phyloP scores from a whole-genome alignment of 164 flowering plant species.

The Vitis amurensis region DNA sequence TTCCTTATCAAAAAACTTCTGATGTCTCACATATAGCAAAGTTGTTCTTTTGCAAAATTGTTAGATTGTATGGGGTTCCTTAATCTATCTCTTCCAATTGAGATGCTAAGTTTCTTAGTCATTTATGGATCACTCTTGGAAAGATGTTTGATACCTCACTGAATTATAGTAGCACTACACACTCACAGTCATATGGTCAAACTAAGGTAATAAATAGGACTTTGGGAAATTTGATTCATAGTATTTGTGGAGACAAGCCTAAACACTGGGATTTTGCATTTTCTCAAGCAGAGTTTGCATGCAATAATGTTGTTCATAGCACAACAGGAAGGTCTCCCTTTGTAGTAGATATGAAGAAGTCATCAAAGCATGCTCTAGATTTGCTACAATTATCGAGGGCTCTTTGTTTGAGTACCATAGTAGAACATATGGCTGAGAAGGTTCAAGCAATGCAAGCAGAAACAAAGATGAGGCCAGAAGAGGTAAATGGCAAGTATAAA shows the following conservation, averaged over 20 bases:
- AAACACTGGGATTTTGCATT: slow-evolving; percentile 3
- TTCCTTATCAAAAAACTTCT: slow-evolving; percentile 2
- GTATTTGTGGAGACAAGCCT: neutral
- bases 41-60: slow-evolving; percentile 4
- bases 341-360: neutral
- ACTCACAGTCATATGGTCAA: slow-evolving; percentile 9
- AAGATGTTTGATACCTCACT: neutral
- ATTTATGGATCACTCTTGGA: slow-evolving; percentile 11
- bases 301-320: neutral
- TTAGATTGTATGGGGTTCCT: slow-evolving; percentile 2
- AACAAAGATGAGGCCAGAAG: neutral
- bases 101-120: neutral
- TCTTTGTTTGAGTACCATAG: neutral
- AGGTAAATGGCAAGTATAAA: neutral
- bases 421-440: neutral
- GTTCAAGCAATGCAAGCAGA: neutral
- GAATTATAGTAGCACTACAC: neutral
- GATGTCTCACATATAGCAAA: neutral
- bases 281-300: slow-evolving; percentile 2
- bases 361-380: slow-evolving; percentile 4
- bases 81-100: neutral
- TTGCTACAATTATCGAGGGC: neutral
- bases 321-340: neutral
- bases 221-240: neutral
- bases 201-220: slow-evolving; percentile 9